Percentiles rank a stretch among this genome's conserved stretches.
Evolutionary conservation across 495 filamentous ascomycete genomes (phyloP).

Genomic region (Tuber umbilicatum): DNA sequence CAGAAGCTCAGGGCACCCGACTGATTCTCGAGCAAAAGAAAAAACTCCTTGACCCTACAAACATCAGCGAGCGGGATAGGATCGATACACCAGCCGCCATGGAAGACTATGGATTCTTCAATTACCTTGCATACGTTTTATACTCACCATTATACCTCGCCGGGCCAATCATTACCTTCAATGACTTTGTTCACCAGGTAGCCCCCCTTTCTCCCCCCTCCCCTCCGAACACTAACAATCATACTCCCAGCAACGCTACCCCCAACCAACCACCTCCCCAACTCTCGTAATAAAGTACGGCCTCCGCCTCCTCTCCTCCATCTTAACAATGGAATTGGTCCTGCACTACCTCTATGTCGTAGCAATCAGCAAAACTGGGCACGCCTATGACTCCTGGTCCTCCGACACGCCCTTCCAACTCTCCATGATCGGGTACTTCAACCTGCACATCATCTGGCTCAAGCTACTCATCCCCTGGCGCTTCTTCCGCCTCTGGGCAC

Average conservation of each 20-base stretch:
- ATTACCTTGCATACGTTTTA: constrained; percentile 78
- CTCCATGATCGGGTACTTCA: constrained; percentile 88
- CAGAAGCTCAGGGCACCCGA: constrained; percentile 15
- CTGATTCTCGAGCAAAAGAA: constrained; percentile 63
- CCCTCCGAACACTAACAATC: constrained; percentile 53
- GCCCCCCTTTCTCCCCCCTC: constrained; percentile 52
- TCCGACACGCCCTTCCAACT: constrained; percentile 83
- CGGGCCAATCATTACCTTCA: constrained; percentile 93
- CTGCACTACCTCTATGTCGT: constrained; percentile 91
- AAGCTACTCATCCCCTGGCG: constrained; percentile 96
- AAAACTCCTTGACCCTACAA: constrained; percentile 85
- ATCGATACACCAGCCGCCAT: constrained; percentile 64
- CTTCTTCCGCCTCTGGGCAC: constrained; percentile 90
- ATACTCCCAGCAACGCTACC: constrained; percentile 63
- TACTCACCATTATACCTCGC: constrained; percentile 91
- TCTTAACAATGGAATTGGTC: constrained; percentile 88
- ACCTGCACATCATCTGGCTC: constrained; percentile 95
- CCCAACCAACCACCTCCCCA: constrained; percentile 58
- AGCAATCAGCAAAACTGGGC: constrained; percentile 77
- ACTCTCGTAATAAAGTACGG: constrained; percentile 65
- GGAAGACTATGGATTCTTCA: constrained; percentile 67
- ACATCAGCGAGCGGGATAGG: constrained; percentile 80
- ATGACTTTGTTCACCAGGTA: constrained; percentile 87
- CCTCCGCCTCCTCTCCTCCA: constrained; percentile 68
- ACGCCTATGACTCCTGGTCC: constrained; percentile 57